Evolutionary conservation across 2,329 filamentous ascomycete genomes (phyloP).

Genomic region (Trichoderma arundinaceum): DNA sequence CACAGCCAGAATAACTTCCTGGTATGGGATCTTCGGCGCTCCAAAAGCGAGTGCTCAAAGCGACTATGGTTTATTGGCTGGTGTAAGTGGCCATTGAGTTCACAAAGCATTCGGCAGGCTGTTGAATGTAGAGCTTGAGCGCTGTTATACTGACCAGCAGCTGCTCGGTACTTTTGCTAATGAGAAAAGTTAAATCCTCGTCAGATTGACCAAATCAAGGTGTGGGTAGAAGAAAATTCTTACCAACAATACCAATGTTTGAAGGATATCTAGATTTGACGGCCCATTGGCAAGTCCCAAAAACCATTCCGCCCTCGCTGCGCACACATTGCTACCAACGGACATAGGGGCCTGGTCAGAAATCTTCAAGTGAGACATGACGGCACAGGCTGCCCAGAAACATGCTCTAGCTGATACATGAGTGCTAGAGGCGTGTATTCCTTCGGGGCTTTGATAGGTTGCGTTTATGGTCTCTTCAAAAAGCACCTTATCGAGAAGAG

Average conservation of each 20-base stretch:
- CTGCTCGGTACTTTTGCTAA: neutral
- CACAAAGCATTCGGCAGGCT: neutral
- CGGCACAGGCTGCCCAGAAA: neutral
- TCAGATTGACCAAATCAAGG: neutral
- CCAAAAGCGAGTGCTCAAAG: neutral
- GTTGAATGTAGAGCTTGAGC: neutral
- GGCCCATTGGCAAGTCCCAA: neutral
- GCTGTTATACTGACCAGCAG: neutral
- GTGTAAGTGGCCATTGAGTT: neutral
- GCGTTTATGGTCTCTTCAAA: neutral
- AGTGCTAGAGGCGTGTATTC: neutral
- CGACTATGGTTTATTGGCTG: neutral
- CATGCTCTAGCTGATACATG: constrained; percentile 4
- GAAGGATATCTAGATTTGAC: neutral
- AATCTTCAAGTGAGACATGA: neutral
- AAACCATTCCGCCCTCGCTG: neutral
- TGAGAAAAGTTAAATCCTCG: neutral
- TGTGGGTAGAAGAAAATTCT: neutral
- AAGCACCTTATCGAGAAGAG: neutral
- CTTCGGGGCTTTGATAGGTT: neutral
- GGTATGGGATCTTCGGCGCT: neutral
- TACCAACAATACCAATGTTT: neutral
- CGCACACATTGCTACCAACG: neutral
- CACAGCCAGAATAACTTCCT: constrained; percentile 11
- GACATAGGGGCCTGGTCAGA: neutral